Percentiles rank a stretch among this genome's conserved stretches.
Conservation (phyloP, 108 stramenopile genomes). For the Epipyxis sp. region DNA sequence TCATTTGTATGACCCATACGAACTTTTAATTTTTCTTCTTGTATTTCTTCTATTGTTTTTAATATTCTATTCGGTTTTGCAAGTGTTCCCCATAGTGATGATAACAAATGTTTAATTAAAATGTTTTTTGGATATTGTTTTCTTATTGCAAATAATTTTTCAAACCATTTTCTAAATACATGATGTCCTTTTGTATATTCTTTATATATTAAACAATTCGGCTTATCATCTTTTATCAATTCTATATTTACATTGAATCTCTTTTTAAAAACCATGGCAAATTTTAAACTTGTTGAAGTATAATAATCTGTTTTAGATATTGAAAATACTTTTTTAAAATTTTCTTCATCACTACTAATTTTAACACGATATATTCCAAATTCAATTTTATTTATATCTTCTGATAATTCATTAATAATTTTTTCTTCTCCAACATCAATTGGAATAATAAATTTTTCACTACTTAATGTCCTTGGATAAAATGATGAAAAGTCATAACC, state of each 20-base stretch:
- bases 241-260: conserved; percentile 19
- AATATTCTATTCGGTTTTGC: neutral
- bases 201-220: conserved; percentile 26
- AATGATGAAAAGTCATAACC: too few species aligned
- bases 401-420: neutral
- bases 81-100: neutral
- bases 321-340: conserved; percentile 26
- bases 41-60: neutral
- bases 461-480: too few species aligned
- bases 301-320: neutral
- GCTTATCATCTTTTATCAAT: conserved; percentile 32
- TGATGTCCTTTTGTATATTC: neutral
- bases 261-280: conserved; percentile 15
- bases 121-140: neutral
- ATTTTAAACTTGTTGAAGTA: neutral
- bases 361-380: conserved; percentile 9
- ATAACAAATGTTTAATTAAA: neutral
- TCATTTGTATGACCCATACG: neutral
- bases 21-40: neutral
- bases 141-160: neutral
- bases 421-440: neutral
- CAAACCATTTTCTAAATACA: conserved; percentile 13
- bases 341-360: conserved; percentile 22
- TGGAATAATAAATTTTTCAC: too few species aligned
- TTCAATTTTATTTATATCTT: conserved; percentile 14